Evolutionary conservation across 2,329 filamentous ascomycete genomes (phyloP), one percentile per base, ranked within the genome.

Genomic region (Onygenales sp.): DNA sequence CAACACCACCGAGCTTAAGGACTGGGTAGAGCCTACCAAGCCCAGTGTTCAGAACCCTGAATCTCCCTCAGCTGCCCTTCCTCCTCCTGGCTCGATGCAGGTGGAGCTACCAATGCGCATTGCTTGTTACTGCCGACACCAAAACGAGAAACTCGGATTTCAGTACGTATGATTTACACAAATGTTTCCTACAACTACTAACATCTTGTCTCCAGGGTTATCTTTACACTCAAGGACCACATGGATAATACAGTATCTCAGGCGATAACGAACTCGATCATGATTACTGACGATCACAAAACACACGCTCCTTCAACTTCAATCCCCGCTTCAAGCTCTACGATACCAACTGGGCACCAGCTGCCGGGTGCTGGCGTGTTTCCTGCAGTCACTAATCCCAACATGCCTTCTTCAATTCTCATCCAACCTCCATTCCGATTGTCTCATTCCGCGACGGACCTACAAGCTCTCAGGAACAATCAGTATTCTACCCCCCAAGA

Each of bases 231-330:
- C 63, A 95, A 91, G 65, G 88, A 96, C 69, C 82, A 82, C 64
- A 74, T 82, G 58, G 87, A 85, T 61, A 83, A 83, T 44, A 74
- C 95, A 34, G 74, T 97, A 43, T 87, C 89, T 6, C 92, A 98
- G 70, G 83, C 84, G 51, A 85, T 95, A 59, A 89, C 88, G 17
- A 84, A 86, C 52, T 87, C 89, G 0, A 95, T 97, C 59, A 92
- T 96, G 80, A 96, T 97, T 58, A 97, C 93, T 1, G 92, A 98
- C 66, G 92, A 98, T 64, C 92, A 97, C 74, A 97, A 97, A 74
- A 95, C 89, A 6, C 86, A 88, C 61, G 68, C 77, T 49, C 70
- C 76, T 58, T 67, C 62, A 53, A 72, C 62, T 49, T 59, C 64
- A 40, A 36, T 49, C 54, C 55, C 67, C 43, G 58, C 69, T 4